Base-by-base conservation (phyloP, 257 asterid species). In the Misopates orontium region DNA sequence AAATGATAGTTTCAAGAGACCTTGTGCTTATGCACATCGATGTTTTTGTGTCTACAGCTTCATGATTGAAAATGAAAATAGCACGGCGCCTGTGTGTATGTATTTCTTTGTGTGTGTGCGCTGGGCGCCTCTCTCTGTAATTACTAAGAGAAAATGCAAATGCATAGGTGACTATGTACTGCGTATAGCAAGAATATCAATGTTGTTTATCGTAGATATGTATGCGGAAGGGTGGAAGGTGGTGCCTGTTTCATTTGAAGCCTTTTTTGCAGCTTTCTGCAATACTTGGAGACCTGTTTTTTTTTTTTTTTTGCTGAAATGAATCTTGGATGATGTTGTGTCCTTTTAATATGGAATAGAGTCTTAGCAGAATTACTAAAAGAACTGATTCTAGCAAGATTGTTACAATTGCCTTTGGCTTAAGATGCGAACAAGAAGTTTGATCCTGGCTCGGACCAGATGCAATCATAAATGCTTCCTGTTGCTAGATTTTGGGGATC, bases 191-290 rank as follows among this genome's bases (percentile, higher is more conserved):
- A 24, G 6, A 20, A 17, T n/a, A 25, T 17, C 22, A 19, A 18
- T n/a, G n/a, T n/a, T 53, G 7, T 53, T 20, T 9, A 19, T 52
- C 15, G 8, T 52, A 5, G 13, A 31, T 53, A n/a, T 24, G 19
- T 19, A 20, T 14, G 17, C 14, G 54, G 21, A 7, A n/a, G 17
- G 20, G 19, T 17, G 19, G 16, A 10, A 48, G 41, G 49, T 15
- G 41, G 12, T 24, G n/a, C 32, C 28, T 60, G 22, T 70, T 62
- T 51, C 56, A 53, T 21, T 51, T 62, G 75, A 28, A n/a, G n/a
- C 17, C 32, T 20, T 49, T 32, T 31, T 16, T 14, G 36, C 44
- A 21, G n/a, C 16, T 25, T 40, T 47, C 19, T 32, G 9, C 5
- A 55, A 54, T 55, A 51, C 42, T 18, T 49, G 50, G 64, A 50